Conservation (phyloP, 768 basidiomycete species). For the Pholiota microspora region DNA sequence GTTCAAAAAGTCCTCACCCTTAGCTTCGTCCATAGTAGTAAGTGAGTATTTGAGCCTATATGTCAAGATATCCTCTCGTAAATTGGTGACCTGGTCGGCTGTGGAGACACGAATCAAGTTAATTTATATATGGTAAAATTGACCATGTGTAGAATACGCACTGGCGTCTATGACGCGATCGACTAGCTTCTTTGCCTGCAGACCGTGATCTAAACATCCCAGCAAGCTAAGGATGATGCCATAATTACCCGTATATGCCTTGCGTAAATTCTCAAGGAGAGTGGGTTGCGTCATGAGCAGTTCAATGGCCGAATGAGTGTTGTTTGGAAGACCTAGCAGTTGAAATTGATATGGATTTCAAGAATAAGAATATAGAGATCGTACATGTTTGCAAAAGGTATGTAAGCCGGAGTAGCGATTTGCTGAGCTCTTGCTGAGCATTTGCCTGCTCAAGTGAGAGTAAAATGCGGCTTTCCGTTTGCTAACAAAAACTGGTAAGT, state of each 20-base stretch:
- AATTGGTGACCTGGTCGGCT: slow-evolving; percentile 91
- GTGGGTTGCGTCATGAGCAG: slow-evolving; percentile 78
- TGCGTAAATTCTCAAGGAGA: slow-evolving; percentile 83
- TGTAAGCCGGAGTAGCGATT: slow-evolving; percentile 73
- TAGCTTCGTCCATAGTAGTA: slow-evolving; percentile 67
- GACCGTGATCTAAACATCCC: slow-evolving; percentile 88
- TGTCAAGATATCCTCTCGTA: slow-evolving; percentile 85
- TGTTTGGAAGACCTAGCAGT: slow-evolving; percentile 57
- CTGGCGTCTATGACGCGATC: slow-evolving; percentile 85
- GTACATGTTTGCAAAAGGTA: slow-evolving; percentile 79
- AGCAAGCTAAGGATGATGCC: slow-evolving; percentile 87
- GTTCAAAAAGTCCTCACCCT: slow-evolving; percentile 53
- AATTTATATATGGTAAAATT: background rate
- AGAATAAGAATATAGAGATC: background rate
- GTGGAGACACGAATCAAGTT: slow-evolving; percentile 7
- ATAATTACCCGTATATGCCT: slow-evolving; percentile 91
- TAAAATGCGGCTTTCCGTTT: slow-evolving; percentile 57
- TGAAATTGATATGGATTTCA: background rate
- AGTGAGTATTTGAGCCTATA: slow-evolving; percentile 86
- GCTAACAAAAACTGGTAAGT: slow-evolving; percentile 22
- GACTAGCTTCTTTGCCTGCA: slow-evolving; percentile 83
- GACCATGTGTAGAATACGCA: slow-evolving; percentile 23
- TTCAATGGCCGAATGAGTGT: slow-evolving; percentile 79
- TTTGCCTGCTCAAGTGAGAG: slow-evolving; percentile 72
- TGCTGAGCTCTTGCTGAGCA: slow-evolving; percentile 77